Evolutionary conservation across 1,284 basidiomycete genomes (phyloP).

Genomic region (Cutaneotrichosporon arboriforme): DNA sequence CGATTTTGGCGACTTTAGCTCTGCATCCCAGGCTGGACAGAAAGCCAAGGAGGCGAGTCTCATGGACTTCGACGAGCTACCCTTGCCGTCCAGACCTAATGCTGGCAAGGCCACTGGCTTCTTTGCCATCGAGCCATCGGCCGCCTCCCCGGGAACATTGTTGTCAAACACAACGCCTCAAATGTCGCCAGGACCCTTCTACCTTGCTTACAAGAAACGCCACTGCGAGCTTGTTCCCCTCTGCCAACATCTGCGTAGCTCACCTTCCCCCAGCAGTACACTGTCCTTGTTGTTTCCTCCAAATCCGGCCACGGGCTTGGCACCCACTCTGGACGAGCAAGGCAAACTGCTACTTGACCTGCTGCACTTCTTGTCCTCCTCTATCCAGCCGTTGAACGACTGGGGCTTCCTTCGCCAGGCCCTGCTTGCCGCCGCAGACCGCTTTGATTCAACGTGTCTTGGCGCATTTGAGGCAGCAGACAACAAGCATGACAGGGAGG

Average conservation of each 20-base stretch:
- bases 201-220: slow-evolving; percentile 36
- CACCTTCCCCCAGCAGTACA: slow-evolving; percentile 55
- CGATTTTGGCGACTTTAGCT: slow-evolving; percentile 79
- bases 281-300: slow-evolving; percentile 55
- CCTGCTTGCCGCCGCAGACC: slow-evolving; percentile 71
- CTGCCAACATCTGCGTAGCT: slow-evolving; percentile 47
- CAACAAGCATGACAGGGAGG: slow-evolving; percentile 60
- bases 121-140: slow-evolving; percentile 41
- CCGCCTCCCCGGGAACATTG: background rate
- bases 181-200: slow-evolving; percentile 29
- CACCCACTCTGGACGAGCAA: slow-evolving; percentile 29
- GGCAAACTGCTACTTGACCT: slow-evolving; percentile 31
- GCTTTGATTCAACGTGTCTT: slow-evolving; percentile 77
- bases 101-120: slow-evolving; percentile 39
- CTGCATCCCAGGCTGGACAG: slow-evolving; percentile 27
- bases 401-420: slow-evolving; percentile 61
- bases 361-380: slow-evolving; percentile 59
- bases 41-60: slow-evolving; percentile 31
- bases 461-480: slow-evolving; percentile 80
- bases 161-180: background rate
- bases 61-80: slow-evolving; percentile 47
- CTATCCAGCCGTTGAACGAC: slow-evolving; percentile 59
- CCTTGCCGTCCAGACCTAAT: slow-evolving; percentile 41
- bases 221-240: slow-evolving; percentile 35
- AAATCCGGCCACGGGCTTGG: slow-evolving; percentile 37